phyloP scores from a whole-genome alignment of 345 rosid genomes.

The Raphanus raphanistrum region DNA sequence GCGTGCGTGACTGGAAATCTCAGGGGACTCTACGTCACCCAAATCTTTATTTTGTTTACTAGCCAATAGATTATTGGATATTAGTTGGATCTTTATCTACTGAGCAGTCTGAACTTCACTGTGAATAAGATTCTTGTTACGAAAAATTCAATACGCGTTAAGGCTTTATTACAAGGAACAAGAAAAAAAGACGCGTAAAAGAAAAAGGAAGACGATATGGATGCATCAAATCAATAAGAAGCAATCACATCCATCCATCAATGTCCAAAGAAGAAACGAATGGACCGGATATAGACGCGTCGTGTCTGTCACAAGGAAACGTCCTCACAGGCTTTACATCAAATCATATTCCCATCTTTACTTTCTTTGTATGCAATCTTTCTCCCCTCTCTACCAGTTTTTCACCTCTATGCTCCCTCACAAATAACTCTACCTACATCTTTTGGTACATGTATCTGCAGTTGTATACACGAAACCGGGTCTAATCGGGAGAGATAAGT shows the following conservation, averaged over 20 bases:
- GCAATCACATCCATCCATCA: slow-evolving; percentile 36
- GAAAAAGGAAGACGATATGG: slow-evolving; percentile 15
- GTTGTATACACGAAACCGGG: not conserved
- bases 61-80: slow-evolving; percentile 25
- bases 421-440: slow-evolving; percentile 17
- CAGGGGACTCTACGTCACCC: slow-evolving; percentile 35
- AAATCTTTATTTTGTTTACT: not conserved
- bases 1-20: slow-evolving; percentile 29
- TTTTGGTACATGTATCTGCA: not conserved
- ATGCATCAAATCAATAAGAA: slow-evolving; percentile 39
- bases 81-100: slow-evolving; percentile 21
- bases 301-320: slow-evolving; percentile 29
- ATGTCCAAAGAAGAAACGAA: slow-evolving; percentile 3
- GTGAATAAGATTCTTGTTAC: slow-evolving; percentile 10
- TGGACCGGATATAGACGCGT: slow-evolving; percentile 38
- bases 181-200: not conserved
- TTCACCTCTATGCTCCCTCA: slow-evolving; percentile 21
- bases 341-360: slow-evolving; percentile 36
- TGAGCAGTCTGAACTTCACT: slow-evolving; percentile 7
- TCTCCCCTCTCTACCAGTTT: slow-evolving; percentile 6
- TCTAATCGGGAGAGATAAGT: not conserved
- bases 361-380: slow-evolving; percentile 32
- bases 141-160: slow-evolving; percentile 8
- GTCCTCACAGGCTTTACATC: slow-evolving; percentile 39
- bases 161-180: not conserved